Evolutionary conservation across 352 stramenopile genomes (phyloP), one percentile per base, ranked within the genome.

Genomic region (Elongisporangium undulatum): DNA sequence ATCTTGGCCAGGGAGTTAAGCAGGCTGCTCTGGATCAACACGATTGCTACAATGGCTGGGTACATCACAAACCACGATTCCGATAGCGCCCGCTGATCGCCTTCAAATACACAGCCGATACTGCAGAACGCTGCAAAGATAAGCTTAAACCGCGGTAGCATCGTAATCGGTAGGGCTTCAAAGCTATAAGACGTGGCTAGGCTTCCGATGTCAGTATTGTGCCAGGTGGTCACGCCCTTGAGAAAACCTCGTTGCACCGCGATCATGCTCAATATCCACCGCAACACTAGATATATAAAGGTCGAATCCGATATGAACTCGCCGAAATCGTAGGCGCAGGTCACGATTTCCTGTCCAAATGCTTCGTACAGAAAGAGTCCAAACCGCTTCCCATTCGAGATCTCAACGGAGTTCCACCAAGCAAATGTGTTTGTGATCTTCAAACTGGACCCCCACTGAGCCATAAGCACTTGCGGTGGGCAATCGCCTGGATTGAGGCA

Each of bases 91-190:
- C 22, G 19, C 29, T 80, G 71, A 17, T 80, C 58, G 1, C 74
- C 74, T 64, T 83, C 63, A 49, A 78, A 83, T 9, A 53, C 23
- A 51, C 68, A 78, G 4, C 74, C 68, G 17, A 64, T 50, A 3
- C 62, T 73, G 53, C 59, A 77, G 39, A 78, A 78, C 2, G 57
- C 66, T 0, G 68, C 55, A 21, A 76, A 57, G 0, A 65, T 61
- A n/a, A 56, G 61, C 49, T 76, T 79, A 13, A 83, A 51, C 0
- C 71, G 64, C 6, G 71, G 65, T 0, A 79, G 48, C 41, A 79
- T 60, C 13, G 69, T 58, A 3, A 83, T 51, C 3, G 70, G 50
- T 9, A 79, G 54, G 17, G 71, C 41, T 12, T 67, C 57, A 26
- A 83, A 78, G 4, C 53, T 71, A 16, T 49, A 52, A 0, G 56